Conservation (phyloP, 2,329 filamentous ascomycete genomes). For the Pezicula rhizophila region DNA sequence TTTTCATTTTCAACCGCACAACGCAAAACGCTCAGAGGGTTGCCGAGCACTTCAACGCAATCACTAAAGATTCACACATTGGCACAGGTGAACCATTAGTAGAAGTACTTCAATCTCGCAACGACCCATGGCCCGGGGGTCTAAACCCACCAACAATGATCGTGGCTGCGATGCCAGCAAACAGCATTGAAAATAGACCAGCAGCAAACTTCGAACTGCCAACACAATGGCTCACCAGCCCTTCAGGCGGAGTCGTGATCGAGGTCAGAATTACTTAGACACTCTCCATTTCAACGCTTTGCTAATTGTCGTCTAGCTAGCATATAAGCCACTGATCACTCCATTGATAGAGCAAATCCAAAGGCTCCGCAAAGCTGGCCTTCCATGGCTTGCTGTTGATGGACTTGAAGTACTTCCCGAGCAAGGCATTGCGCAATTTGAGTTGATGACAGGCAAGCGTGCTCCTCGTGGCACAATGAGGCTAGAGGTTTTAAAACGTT, state of each 20-base stretch:
- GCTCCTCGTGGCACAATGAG: slow-evolving; percentile 66
- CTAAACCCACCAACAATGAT: slow-evolving; percentile 63
- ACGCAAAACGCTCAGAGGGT: slow-evolving; percentile 56
- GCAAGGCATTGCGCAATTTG: slow-evolving; percentile 73
- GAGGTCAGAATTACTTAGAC: slow-evolving; percentile 35
- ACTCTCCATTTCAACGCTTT: neutral
- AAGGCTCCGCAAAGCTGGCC: slow-evolving; percentile 37
- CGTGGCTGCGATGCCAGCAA: slow-evolving; percentile 67
- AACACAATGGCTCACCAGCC: slow-evolving; percentile 60
- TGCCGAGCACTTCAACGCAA: slow-evolving; percentile 56
- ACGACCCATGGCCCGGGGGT: slow-evolving; percentile 56
- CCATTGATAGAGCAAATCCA: slow-evolving; percentile 62
- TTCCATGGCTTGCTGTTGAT: slow-evolving; percentile 62
- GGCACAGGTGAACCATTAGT: slow-evolving; percentile 15
- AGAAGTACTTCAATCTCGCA: slow-evolving; percentile 48
- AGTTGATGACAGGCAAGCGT: slow-evolving; percentile 66
- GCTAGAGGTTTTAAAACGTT: neutral
- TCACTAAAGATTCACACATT: neutral
- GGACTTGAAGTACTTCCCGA: slow-evolving; percentile 69
- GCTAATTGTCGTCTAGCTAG: slow-evolving; percentile 22
- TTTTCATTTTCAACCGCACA: slow-evolving; percentile 68
- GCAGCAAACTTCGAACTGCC: slow-evolving; percentile 64
- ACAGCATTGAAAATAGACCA: slow-evolving; percentile 54
- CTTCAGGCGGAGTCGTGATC: slow-evolving; percentile 66
- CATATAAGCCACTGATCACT: slow-evolving; percentile 66